Evolutionary conservation across 768 basidiomycete species (phyloP).

Genomic region (Phylloporus sp.): DNA sequence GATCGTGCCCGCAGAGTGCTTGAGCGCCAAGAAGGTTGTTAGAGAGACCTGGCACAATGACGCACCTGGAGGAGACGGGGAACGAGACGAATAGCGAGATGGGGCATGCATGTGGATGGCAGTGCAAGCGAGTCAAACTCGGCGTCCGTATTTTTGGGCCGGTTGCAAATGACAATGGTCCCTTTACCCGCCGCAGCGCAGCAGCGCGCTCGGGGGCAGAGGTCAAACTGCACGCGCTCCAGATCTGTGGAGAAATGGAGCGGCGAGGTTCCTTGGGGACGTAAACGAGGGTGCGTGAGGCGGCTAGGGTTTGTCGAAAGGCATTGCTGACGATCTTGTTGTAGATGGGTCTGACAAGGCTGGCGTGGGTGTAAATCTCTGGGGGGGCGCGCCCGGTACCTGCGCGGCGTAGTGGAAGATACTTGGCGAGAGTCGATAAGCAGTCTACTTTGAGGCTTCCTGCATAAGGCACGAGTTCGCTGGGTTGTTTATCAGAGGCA

Average conservation of each 20-base stretch:
- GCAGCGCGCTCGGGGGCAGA: constrained; percentile 17
- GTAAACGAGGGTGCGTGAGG: constrained; percentile 24
- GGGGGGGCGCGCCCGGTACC: constrained; percentile 20
- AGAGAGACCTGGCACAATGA: not conserved
- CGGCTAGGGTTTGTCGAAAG: constrained; percentile 20
- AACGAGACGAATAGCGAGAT: constrained; percentile 22
- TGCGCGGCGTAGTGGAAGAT: constrained; percentile 22
- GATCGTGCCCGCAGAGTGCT: constrained; percentile 7
- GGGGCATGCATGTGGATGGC: constrained; percentile 14
- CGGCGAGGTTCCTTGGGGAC: constrained; percentile 27
- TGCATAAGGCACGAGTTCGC: too few species aligned
- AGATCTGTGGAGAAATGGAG: constrained; percentile 21
- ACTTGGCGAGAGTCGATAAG: constrained; percentile 23
- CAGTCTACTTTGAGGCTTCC: too few species aligned
- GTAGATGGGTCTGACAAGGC: constrained; percentile 5
- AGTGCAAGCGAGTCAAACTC: constrained; percentile 8
- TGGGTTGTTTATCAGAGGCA: too few species aligned
- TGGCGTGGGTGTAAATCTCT: constrained; percentile 20
- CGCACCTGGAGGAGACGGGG: not conserved
- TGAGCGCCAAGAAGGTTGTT: constrained; percentile 14
- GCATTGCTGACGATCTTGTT: not conserved
- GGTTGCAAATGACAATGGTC: constrained; percentile 21
- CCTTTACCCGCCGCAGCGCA: constrained; percentile 6
- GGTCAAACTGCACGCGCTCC: constrained; percentile 12
- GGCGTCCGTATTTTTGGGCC: not conserved